A percentile compares a stretch with the other conserved stretches of the same genome.
Conservation (phyloP, 1,139 yeast genomes). For the Petasospora rhodanensis region DNA sequence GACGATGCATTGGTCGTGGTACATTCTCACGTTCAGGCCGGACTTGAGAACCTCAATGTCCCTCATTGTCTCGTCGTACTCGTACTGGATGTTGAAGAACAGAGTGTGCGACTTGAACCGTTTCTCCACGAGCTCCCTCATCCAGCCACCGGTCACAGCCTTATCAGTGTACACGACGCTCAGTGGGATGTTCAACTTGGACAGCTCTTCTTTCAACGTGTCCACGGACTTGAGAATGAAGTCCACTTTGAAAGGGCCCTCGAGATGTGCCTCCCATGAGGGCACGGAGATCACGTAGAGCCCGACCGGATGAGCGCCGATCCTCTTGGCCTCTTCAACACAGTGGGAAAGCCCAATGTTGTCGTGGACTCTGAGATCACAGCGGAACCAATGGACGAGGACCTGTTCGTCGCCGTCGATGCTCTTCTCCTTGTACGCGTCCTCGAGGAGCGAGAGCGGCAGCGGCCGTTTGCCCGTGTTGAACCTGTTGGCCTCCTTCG, state of each 20-base stretch:
- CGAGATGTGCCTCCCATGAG: slow-evolving; percentile 38
- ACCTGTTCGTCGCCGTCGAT: slow-evolving; percentile 5
- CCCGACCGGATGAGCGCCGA: slow-evolving; percentile 32
- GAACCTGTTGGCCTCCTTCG: slow-evolving; percentile 13
- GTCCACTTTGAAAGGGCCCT: slow-evolving; percentile 39
- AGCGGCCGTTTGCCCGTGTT: slow-evolving; percentile 7
- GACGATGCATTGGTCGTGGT: slow-evolving; percentile 47
- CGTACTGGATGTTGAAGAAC: slow-evolving; percentile 44
- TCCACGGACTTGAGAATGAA: slow-evolving; percentile 35
- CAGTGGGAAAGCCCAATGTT: slow-evolving; percentile 38
- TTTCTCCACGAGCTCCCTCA: slow-evolving; percentile 23
- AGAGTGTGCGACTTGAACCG: slow-evolving; percentile 32
- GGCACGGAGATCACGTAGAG: slow-evolving; percentile 39
- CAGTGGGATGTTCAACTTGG: slow-evolving; percentile 37
- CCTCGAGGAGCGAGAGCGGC: slow-evolving; percentile 13
- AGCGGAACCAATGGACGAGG: slow-evolving; percentile 41
- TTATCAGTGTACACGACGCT: slow-evolving; percentile 31
- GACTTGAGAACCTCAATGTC: slow-evolving; percentile 26
- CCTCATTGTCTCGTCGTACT: slow-evolving; percentile 46
- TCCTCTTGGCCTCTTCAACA: slow-evolving; percentile 27
- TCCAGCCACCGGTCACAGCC: slow-evolving; percentile 21
- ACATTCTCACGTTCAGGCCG: slow-evolving; percentile 27
- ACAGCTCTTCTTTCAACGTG: slow-evolving; percentile 30
- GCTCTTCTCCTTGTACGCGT: slow-evolving; percentile 1
- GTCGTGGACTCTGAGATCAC: slow-evolving; percentile 40